Base-by-base conservation (phyloP, 2,329 filamentous ascomycete genomes). In the Malbranchea cinnamomea region DNA sequence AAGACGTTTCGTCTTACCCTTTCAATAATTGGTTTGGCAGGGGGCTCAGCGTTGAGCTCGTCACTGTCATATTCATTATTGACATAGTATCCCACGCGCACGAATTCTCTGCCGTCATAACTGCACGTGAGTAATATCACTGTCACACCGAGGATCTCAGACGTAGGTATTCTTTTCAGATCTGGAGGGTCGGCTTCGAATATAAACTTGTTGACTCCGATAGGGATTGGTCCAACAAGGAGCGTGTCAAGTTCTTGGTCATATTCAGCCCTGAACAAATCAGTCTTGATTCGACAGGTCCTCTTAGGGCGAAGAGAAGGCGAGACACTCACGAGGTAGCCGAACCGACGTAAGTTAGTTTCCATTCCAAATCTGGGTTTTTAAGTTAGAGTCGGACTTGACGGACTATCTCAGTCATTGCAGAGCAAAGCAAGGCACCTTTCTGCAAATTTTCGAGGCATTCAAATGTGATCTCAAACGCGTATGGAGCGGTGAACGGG, bases 391-490 rank as follows among this genome's bases (percentile, higher is more conserved):
- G 28, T 40, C 27, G 26, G 29, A n/a, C n/a, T n/a, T n/a, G n/a
- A n/a, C n/a, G n/a, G n/a, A n/a, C n/a, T n/a, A n/a, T n/a, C n/a
- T n/a, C 25, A 26, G 15, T 14, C 18, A 15, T 18, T 12, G 11
- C 10, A 13, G 18, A 6, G 12, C 6, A 18, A 19, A 32, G 6
- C 19, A 14, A 31, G 39, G 30, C 57, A 85, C 84, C 85, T 61
- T 94, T 94, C 54, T 92, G 81, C 22, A 98, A 71, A 44, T 78
- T 73, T 63, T 98, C 89, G 14, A 95, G 73, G 50, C 89, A 95
- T 60, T 98, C 89, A 40, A 98, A 98, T 11, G 89, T 98, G 55
- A 98, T 95, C 60, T 98, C 87, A 45, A 98, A 93, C 57, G 89
- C 76, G 57, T 98, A 98, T 32, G 83, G 75, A 54, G 87, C 80